Evolutionary conservation across 148 eudicot genomes (phyloP).

Genomic region (Linanthus parryae): DNA sequence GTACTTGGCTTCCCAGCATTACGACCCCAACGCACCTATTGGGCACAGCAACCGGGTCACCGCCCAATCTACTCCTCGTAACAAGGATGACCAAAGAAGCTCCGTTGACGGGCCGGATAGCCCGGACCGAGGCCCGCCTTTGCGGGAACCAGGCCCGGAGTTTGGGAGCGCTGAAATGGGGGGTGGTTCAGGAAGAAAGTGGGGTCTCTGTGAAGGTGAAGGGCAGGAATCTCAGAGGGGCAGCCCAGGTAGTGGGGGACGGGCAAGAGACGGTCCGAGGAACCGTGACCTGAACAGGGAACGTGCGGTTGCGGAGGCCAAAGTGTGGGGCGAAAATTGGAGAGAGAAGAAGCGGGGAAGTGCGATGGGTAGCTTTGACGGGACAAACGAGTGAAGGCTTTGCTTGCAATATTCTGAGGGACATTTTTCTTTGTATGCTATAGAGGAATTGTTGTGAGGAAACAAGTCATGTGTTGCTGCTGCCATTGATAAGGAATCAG

Average conservation of each 20-base stretch:
- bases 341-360: conserved; percentile 65
- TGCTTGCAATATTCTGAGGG: no score
- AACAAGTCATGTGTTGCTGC: no score
- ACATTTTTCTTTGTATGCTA: no score
- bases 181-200: conserved; percentile 66
- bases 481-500: no score
- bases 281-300: conserved; percentile 75
- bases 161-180: conserved; percentile 47
- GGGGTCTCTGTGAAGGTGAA: conserved; percentile 54
- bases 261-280: conserved; percentile 59
- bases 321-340: conserved; percentile 96
- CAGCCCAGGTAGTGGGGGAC: conserved; percentile 59
- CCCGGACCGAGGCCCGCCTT: no score
- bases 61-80: conserved; percentile 54
- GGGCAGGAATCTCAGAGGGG: conserved; percentile 49
- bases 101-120: conserved; percentile 42
- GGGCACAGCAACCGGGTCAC: conserved; percentile 37
- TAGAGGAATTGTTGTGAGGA: no score
- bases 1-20: conserved; percentile 77
- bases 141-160: no score
- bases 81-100: conserved; percentile 47
- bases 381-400: conserved; percentile 41
- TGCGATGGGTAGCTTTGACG: conserved; percentile 63
- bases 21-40: conserved; percentile 55
- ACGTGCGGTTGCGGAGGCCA: conserved; percentile 93